Base-by-base conservation (phyloP, 108 stramenopile species). In the Fragilariopsis cylindrus region DNA sequence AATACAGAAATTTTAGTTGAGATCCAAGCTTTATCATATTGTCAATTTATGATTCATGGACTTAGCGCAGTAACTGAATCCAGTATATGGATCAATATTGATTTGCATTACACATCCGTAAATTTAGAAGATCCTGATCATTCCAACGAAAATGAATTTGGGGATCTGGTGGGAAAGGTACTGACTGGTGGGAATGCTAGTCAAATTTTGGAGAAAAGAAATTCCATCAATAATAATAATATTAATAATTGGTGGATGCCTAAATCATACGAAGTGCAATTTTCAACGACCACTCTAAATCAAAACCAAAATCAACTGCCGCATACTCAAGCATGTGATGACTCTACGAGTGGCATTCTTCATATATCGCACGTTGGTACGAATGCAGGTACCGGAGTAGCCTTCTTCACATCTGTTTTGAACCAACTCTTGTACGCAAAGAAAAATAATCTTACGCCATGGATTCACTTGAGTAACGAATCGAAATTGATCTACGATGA, bases 11-110 rank as follows among this genome's bases (percentile, higher is more conserved):
- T 76, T 60, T 71, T 88, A 40, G 67, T 80, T 30, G 87, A 88
- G 53, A 81, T 84, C 43, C 16, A 75, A 40, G 83, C 87, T 11
- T 57, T 88, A 76, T 48, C 81, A 40, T 72, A 84, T 39, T 88
- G 87, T 65, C 76, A 80, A 43, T 84, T 78, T 57, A 70, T 84
- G 68, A 53, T 88, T 15, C 87, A 88, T 64, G 87, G 87, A n/a
- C 65, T 82, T 3, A 80, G 79, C 56, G 83, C 87, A 16, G 70
- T 88, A 41, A 81, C 84, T 7, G 87, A 88, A 66, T 69, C 81
- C 11, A 74, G 72, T 30, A 63, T 88, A 11, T 88, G 85, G 81
- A 65, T 88, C 62, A 88, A 88, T 44, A 40, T 76, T 11, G 79
- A 73, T 43, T 49, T 88, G 54, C 79, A 79, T 40, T 40, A 74